Percentiles rank a stretch among this genome's conserved stretches.
phyloP scores from a whole-genome alignment of 495 filamentous ascomycete genomes.

The Pseudevernia furfuracea region DNA sequence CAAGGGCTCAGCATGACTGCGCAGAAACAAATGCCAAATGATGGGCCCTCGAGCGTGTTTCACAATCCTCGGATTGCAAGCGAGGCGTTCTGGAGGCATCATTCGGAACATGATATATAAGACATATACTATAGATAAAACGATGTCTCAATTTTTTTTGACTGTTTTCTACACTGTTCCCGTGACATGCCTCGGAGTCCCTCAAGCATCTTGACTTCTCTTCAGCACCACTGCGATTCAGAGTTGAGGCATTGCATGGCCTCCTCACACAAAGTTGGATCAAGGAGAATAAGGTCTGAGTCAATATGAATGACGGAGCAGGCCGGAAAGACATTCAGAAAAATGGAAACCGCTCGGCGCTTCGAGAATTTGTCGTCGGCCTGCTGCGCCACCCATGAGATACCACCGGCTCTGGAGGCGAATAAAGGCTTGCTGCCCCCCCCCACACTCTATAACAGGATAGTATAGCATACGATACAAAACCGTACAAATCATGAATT shows the following conservation, averaged over 20 bases:
- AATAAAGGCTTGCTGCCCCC: background rate
- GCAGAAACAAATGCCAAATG: background rate
- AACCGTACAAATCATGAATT: background rate
- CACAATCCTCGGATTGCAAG: background rate
- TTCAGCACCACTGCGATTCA: background rate
- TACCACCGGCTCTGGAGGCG: too few species aligned
- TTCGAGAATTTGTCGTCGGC: constrained; percentile 6
- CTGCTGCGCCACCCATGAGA: constrained; percentile 11
- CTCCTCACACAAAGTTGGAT: background rate
- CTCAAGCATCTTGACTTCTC: background rate
- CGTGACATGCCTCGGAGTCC: background rate
- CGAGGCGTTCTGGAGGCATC: constrained; percentile 4
- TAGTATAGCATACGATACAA: background rate
- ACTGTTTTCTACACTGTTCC: background rate
- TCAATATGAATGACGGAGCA: constrained; percentile 17
- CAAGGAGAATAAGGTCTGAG: constrained; percentile 7
- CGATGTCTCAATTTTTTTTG: background rate
- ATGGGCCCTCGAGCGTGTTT: background rate
- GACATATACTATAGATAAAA: constrained; percentile 2
- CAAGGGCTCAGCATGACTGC: background rate
- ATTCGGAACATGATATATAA: constrained; percentile 1
- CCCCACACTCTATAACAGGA: constrained; percentile 2
- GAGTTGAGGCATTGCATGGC: constrained; percentile 7
- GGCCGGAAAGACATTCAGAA: background rate
- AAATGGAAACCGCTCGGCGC: constrained; percentile 1